Evolutionary conservation across 139 green algal genomes (phyloP).

Genomic region (Eudorina sp.): DNA sequence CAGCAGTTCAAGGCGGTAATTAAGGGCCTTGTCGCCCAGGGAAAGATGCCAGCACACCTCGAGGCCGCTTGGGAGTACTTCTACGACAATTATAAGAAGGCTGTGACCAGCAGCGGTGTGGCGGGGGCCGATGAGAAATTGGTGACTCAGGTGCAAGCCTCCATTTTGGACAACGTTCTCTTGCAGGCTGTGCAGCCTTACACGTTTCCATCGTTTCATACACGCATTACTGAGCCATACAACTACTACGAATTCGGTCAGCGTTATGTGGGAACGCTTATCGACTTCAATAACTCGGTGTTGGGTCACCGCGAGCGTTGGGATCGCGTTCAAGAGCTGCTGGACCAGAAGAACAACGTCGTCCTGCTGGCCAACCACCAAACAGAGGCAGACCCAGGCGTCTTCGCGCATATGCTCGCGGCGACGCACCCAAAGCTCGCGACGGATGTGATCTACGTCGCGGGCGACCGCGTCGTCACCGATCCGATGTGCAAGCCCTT

Average conservation of each 20-base stretch:
- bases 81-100: conserved; percentile 89
- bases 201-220: conserved; percentile 93
- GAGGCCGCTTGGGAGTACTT: conserved; percentile 84
- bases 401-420: conserved; percentile 96
- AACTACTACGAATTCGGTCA: conserved; percentile 98
- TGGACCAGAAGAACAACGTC: conserved; percentile 92
- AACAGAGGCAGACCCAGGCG: conserved; percentile 96
- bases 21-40: conserved; percentile 59
- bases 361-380: conserved; percentile 98
- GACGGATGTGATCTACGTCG: conserved; percentile 80
- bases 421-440: conserved; percentile 86
- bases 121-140: conserved; percentile 70
- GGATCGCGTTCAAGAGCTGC: conserved; percentile 65
- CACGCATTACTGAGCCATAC: conserved; percentile 88
- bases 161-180: conserved; percentile 71
- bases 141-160: conserved; percentile 76
- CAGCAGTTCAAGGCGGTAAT: conserved; percentile 79
- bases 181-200: conserved; percentile 79
- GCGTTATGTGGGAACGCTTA: conserved; percentile 90
- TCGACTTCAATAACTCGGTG: conserved; percentile 92
- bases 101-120: conserved; percentile 72
- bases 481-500: conserved; percentile 98
- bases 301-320: conserved; percentile 79
- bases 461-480: conserved; percentile 94
- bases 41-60: conserved; percentile 69